These are phyloP conservation scores for Phtheirospermum japonicum DNA, from an alignment of 257 asterid species.

Conservation along the genomic window DNA sequence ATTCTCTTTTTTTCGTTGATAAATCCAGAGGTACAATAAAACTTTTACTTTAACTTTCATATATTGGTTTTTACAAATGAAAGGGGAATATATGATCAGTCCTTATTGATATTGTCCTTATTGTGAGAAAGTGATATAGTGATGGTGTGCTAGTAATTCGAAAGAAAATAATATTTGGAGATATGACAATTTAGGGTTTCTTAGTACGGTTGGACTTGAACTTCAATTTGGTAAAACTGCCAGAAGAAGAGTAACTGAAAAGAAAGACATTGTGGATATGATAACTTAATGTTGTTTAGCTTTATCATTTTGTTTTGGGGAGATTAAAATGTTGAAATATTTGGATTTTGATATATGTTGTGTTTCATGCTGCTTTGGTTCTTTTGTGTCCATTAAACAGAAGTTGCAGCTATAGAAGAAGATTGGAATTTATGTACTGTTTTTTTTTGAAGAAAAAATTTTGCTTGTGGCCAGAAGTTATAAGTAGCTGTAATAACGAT, in stretches of 20 bases:
- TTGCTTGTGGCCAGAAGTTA: neutral
- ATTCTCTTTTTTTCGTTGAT: constrained; percentile 72
- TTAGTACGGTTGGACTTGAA: neutral
- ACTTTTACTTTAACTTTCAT: neutral
- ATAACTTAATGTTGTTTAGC: too few species aligned
- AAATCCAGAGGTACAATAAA: constrained; percentile 65
- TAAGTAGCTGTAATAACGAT: neutral
- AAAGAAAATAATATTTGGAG: neutral
- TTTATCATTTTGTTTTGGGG: too few species aligned
- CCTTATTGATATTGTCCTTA: neutral
- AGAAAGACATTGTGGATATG: too few species aligned
- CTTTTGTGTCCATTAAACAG: too few species aligned
- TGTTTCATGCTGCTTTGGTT: too few species aligned
- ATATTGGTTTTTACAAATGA: too few species aligned
- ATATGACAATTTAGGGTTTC: neutral
- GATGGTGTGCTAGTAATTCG: neutral
- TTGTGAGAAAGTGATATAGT: neutral
- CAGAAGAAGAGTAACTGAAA: neutral
- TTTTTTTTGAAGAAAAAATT: neutral
- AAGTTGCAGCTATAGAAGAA: too few species aligned
- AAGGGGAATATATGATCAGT: neutral
- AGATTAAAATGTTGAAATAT: too few species aligned
- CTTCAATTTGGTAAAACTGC: neutral
- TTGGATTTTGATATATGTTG: too few species aligned
- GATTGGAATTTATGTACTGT: neutral